Conservation (phyloP, 148 eudicot species). For the Diospyros lotus region DNA sequence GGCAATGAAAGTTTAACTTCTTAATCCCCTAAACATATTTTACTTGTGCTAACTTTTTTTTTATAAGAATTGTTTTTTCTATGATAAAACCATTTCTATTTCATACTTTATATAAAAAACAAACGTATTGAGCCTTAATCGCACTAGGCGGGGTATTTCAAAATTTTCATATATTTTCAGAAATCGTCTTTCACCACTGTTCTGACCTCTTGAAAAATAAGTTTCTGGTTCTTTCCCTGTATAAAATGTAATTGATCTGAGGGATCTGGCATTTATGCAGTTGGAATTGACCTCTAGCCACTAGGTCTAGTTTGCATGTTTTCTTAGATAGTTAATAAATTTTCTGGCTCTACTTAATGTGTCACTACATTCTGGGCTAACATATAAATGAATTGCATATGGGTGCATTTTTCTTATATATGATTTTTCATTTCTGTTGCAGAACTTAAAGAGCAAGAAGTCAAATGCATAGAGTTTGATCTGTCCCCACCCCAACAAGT, state of each 20-base stretch:
- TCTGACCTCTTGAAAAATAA: too few relatives aligned
- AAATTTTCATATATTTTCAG: too few relatives aligned
- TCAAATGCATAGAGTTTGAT: conserved; percentile 33
- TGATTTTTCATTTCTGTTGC: conserved; percentile 11
- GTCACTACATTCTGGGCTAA: not conserved
- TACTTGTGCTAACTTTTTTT: too few relatives aligned
- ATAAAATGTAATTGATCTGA: not conserved
- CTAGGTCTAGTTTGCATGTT: not conserved
- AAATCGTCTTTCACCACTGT: too few relatives aligned
- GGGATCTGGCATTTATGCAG: not conserved
- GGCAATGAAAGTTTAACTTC: too few relatives aligned
- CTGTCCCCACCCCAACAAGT: conserved; percentile 52
- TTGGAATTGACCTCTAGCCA: not conserved
- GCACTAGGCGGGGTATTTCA: too few relatives aligned
- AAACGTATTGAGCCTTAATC: too few relatives aligned
- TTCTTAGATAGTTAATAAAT: not conserved
- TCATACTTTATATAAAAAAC: too few relatives aligned
- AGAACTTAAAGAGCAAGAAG: conserved; percentile 50
- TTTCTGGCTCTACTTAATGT: not conserved
- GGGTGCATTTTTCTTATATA: not conserved
- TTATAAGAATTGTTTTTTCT: too few relatives aligned
- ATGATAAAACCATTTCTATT: too few relatives aligned
- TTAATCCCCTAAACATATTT: too few relatives aligned
- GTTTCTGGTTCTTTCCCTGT: not conserved
- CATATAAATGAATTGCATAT: not conserved